These are phyloP conservation scores for Spathaspora sp. DNA, from an alignment of 1,139 yeast species.

Conservation along the genomic window DNA sequence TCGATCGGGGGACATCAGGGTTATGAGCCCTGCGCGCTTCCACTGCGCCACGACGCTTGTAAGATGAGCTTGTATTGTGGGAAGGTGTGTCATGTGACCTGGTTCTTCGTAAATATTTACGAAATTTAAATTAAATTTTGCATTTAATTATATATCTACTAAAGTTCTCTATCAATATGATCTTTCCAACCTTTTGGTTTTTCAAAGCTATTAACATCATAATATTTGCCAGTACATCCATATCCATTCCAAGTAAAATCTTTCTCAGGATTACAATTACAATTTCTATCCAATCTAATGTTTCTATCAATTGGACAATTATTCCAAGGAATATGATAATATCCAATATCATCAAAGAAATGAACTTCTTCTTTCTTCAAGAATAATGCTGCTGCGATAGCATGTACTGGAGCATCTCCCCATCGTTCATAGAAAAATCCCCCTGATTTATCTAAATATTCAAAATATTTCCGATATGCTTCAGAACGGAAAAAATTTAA, in stretches of 20 bases:
- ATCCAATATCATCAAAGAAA: slow-evolving; percentile 81
- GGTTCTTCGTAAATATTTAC: background rate
- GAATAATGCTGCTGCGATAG: slow-evolving; percentile 76
- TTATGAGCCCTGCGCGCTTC: slow-evolving; percentile 99
- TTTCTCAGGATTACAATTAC: slow-evolving; percentile 48
- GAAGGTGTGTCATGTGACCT: background rate
- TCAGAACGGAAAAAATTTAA: slow-evolving; percentile 73
- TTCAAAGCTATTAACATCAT: slow-evolving; percentile 41
- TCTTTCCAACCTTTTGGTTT: slow-evolving; percentile 46
- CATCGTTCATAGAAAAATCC: slow-evolving; percentile 93
- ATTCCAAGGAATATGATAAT: slow-evolving; percentile 65
- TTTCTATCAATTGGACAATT: slow-evolving; percentile 55
- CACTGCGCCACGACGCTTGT: slow-evolving; percentile 93
- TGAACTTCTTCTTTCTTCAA: slow-evolving; percentile 66
- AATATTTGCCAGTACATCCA: slow-evolving; percentile 53
- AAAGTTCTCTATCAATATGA: slow-evolving; percentile 8
- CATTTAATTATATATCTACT: background rate
- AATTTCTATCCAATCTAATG: slow-evolving; percentile 44
- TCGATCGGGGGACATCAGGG: slow-evolving; percentile 99
- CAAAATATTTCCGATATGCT: slow-evolving; percentile 68
- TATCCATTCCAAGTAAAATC: slow-evolving; percentile 58
- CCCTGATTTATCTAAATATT: slow-evolving; percentile 70
- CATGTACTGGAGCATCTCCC: slow-evolving; percentile 96
- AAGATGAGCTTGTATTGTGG: background rate
- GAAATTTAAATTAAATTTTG: too few relatives aligned